Conservation (phyloP, 2,329 filamentous ascomycete genomes). For the Calonectria pseudoturangicola region DNA sequence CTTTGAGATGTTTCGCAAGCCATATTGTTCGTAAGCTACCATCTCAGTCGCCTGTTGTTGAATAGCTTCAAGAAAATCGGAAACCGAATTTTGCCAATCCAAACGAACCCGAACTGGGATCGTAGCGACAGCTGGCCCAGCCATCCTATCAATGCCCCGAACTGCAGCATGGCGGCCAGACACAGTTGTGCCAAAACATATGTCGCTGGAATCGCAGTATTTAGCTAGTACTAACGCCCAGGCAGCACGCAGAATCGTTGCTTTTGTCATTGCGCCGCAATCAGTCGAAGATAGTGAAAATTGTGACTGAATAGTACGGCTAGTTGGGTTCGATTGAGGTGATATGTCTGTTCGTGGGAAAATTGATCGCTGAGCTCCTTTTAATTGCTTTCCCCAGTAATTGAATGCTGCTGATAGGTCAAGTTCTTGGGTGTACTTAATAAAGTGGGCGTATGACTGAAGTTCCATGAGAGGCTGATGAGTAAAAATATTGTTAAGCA, state of each 20-base stretch:
- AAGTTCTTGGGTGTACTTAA: constrained; percentile 14
- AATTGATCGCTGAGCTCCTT: neutral
- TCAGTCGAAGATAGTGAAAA: constrained; percentile 59
- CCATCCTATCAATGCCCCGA: constrained; percentile 44
- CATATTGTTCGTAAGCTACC: constrained; percentile 47
- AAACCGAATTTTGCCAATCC: constrained; percentile 48
- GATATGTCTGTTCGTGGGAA: constrained; percentile 16
- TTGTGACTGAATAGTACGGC: constrained; percentile 68
- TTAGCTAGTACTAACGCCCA: constrained; percentile 70
- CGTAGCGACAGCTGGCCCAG: constrained; percentile 61
- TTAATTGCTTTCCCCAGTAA: constrained; percentile 12
- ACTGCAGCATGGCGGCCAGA: constrained; percentile 60
- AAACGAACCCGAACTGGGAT: constrained; percentile 63
- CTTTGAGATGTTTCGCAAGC: constrained; percentile 49
- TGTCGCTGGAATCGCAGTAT: constrained; percentile 65
- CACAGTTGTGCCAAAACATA: constrained; percentile 65
- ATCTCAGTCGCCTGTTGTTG: constrained; percentile 45
- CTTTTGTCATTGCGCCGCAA: constrained; percentile 31
- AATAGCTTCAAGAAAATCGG: constrained; percentile 32
- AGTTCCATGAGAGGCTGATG: constrained; percentile 3
- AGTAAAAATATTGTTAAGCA: neutral
- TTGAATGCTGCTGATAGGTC: neutral
- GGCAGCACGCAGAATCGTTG: constrained; percentile 61
- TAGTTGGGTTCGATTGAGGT: neutral
- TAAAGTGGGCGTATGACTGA: constrained; percentile 17